Evolutionary conservation across 768 basidiomycete genomes (phyloP), one percentile per base, ranked within the genome.

Genomic region (Mycena rosella): DNA sequence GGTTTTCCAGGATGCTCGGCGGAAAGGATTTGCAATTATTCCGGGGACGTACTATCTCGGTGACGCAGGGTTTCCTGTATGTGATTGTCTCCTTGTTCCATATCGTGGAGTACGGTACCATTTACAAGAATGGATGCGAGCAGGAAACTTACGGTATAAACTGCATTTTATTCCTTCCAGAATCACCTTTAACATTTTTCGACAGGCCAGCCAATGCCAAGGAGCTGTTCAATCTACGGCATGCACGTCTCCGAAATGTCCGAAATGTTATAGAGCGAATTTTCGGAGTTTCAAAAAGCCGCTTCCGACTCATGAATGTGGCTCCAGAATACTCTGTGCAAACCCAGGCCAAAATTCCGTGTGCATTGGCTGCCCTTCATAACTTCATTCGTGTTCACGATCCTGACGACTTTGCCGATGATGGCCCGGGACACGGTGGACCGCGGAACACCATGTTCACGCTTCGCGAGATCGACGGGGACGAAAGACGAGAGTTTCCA

Each of bases 91-190:
- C 2, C 71, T 80, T 29, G 70, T 77, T 1, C 76, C 77, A n/a
- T 77, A 78, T 59, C 44, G 70, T 6, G 72, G 73, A 3, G 71
- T 76, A 2, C 53, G 60, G 2, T 78, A 78, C 42, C 76, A 78
- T 40, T 55, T 78, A 20, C 40, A 67, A 4, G 74, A 78, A 32
- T 78, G 75, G 75, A 66, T 42, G 14, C 18, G 45, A 24, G 22
- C 55, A 17, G 63, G 55, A 17, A 66, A 63, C 52, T 42, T 54
- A 22, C 26, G 59, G 68, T 63, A 24, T n/a, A 24, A 24, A 5
- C 22, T 29, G 4, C 30, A 13, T 44, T 13, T 17, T 44, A 29
- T 49, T 14, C 27, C 27, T 29, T 20, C n/a, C n/a, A n/a, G n/a
- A n/a, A n/a, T n/a, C n/a, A 29, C 3, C 27, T 27, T 26, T 2